Conservation (phyloP, 164 flowering plant species). For the Dillenia suffruticosa region DNA sequence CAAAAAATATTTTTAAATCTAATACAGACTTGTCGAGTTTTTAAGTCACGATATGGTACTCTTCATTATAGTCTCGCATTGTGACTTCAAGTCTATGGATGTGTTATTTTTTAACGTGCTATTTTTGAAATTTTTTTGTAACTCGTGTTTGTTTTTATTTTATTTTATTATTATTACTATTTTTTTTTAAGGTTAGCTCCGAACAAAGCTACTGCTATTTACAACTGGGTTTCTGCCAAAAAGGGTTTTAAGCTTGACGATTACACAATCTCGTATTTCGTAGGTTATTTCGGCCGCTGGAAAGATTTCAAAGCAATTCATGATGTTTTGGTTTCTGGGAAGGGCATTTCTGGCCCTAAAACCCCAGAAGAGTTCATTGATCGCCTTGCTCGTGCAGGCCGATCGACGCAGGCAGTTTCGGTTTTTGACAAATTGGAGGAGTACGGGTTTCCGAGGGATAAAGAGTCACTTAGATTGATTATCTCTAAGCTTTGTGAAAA, state of each 20-base stretch:
- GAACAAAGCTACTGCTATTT: no score
- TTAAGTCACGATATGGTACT: no score
- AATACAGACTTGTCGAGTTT: no score
- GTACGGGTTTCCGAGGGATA: conserved; percentile 55
- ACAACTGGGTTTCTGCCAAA: conserved; percentile 54
- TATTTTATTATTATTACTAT: no score
- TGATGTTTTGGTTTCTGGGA: conserved; percentile 38
- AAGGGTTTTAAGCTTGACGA: conserved; percentile 42
- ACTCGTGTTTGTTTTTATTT: no score
- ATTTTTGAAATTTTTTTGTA: no score
- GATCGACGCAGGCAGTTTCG: conserved; percentile 50
- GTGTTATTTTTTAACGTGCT: no score
- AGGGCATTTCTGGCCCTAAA: conserved; percentile 39
- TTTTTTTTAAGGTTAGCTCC: no score
- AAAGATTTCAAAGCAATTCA: conserved; percentile 78
- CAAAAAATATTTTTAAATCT: no score
- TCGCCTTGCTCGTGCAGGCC: conserved; percentile 71
- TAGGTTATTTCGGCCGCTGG: conserved; percentile 73
- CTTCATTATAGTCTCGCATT: no score
- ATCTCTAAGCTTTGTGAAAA: conserved; percentile 60
- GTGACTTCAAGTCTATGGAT: no score
- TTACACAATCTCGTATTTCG: conserved; percentile 50
- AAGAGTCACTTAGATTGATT: conserved; percentile 44
- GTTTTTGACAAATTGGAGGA: conserved; percentile 77
- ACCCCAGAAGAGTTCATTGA: conserved; percentile 38